Conservation (phyloP, 2,329 filamentous ascomycete species). For the Diaporthe sp. region DNA sequence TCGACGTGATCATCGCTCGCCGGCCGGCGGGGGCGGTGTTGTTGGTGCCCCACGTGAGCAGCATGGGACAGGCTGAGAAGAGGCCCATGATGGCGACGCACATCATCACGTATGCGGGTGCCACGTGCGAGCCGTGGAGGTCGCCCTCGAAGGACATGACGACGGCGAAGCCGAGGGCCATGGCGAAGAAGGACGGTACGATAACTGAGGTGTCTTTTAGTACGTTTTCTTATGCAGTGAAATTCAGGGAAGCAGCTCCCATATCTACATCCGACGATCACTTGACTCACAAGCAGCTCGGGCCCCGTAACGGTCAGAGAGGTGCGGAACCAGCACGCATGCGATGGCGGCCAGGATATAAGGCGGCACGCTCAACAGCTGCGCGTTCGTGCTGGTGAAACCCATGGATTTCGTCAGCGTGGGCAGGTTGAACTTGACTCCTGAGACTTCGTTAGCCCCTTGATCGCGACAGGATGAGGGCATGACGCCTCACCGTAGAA, state of each 20-base stretch:
- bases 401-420: conserved; percentile 27
- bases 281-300: background rate
- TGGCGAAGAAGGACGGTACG: background rate
- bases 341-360: conserved; percentile 10
- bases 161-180: conserved; percentile 12
- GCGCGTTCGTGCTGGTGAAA: conserved; percentile 29
- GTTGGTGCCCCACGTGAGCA: conserved; percentile 20
- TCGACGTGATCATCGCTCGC: conserved; percentile 1
- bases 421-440: conserved; percentile 25
- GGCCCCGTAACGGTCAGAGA: conserved; percentile 13
- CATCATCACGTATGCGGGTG: conserved; percentile 17
- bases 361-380: conserved; percentile 22
- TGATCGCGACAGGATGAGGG: background rate
- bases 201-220: background rate
- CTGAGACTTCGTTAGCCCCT: background rate
- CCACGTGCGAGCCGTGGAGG: conserved; percentile 2
- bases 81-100: background rate
- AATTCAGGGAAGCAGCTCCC: background rate
- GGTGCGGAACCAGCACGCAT: conserved; percentile 2
- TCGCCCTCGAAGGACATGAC: conserved; percentile 4
- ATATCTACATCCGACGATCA: background rate
- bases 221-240: background rate
- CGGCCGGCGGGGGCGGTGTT: conserved; percentile 29
- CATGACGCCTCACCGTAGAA: conserved; percentile 21
- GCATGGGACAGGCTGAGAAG: background rate